A percentile compares a stretch with the other conserved stretches of the same genome.
Conservation (phyloP, 2,329 filamentous ascomycete genomes). For the Exophiala sp. region DNA sequence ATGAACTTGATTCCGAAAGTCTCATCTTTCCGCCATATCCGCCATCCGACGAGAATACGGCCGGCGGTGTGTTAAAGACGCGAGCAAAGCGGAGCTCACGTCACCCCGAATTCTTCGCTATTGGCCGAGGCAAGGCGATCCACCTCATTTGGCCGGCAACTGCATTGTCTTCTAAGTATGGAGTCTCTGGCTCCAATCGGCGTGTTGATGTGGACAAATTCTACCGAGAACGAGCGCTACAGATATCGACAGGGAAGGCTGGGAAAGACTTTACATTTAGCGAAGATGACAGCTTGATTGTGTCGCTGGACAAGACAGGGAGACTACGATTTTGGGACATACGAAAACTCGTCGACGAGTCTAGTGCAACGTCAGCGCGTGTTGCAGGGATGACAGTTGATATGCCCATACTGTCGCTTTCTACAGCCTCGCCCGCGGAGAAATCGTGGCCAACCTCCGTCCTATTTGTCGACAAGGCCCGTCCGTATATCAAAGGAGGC, state of each 20-base stretch:
- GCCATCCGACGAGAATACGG: slow-evolving; percentile 80
- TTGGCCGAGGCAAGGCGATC: slow-evolving; percentile 92
- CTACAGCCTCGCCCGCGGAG: slow-evolving; percentile 77
- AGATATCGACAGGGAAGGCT: slow-evolving; percentile 94
- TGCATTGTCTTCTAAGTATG: slow-evolving; percentile 47
- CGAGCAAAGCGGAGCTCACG: slow-evolving; percentile 82
- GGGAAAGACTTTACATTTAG: slow-evolving; percentile 98
- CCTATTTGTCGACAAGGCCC: slow-evolving; percentile 90
- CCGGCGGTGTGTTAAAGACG: slow-evolving; percentile 90
- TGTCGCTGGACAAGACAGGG: slow-evolving; percentile 93
- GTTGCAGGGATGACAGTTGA: slow-evolving; percentile 65
- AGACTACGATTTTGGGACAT: slow-evolving; percentile 98
- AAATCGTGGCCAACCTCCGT: slow-evolving; percentile 97
- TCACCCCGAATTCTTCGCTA: slow-evolving; percentile 89
- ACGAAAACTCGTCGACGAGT: slow-evolving; percentile 59
- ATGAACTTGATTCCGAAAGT: slow-evolving; percentile 74
- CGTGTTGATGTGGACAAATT: slow-evolving; percentile 81
- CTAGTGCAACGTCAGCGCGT: slow-evolving; percentile 41
- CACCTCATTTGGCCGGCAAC: slow-evolving; percentile 68
- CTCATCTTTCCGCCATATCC: slow-evolving; percentile 84
- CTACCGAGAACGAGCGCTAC: slow-evolving; percentile 76
- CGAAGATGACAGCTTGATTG: slow-evolving; percentile 89
- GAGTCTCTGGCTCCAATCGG: slow-evolving; percentile 47
- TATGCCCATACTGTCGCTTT: slow-evolving; percentile 77
- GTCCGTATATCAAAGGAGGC: slow-evolving; percentile 82